Evolutionary conservation across 768 basidiomycete genomes (phyloP).

Genomic region (Tulasnella sp.): DNA sequence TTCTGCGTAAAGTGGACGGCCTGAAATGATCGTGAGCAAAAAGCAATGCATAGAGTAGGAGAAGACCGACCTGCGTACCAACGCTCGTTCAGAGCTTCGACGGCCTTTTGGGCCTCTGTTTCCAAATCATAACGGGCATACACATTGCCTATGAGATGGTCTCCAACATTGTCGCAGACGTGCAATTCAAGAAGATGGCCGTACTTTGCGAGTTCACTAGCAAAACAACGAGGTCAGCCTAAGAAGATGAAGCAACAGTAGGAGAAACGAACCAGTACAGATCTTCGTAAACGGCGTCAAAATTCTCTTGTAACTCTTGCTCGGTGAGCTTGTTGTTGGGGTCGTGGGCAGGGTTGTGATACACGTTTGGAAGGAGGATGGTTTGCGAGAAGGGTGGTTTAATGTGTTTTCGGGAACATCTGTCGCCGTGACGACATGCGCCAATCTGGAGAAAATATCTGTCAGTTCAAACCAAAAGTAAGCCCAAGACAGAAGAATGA

Average conservation of each 20-base stretch:
- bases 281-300: constrained; percentile 91
- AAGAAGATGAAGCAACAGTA: constrained; percentile 4
- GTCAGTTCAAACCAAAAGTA: background rate
- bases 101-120: constrained; percentile 87
- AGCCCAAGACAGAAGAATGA: background rate
- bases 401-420: constrained; percentile 97
- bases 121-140: constrained; percentile 99
- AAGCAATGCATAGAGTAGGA: background rate
- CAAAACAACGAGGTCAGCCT: background rate
- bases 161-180: constrained; percentile 99
- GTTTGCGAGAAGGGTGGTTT: constrained; percentile 96
- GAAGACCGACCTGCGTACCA: constrained; percentile 91
- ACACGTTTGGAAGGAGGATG: constrained; percentile 90
- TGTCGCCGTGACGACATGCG: constrained; percentile 94
- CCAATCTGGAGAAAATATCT: constrained; percentile 53
- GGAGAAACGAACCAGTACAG: constrained; percentile 49
- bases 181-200: constrained; percentile 93
- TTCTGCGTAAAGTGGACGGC: constrained; percentile 91
- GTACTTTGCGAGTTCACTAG: constrained; percentile 75
- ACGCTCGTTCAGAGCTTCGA: constrained; percentile 84
- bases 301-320: constrained; percentile 80
- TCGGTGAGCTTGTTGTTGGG: constrained; percentile 79
- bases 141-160: constrained; percentile 94
- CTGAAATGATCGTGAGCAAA: constrained; percentile 30
- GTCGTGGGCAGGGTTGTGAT: constrained; percentile 94